A percentile compares a stretch with the other conserved stretches of the same genome.
phyloP scores from a whole-genome alignment of 306 rosid genomes.

The Adenanthera pavonina region DNA sequence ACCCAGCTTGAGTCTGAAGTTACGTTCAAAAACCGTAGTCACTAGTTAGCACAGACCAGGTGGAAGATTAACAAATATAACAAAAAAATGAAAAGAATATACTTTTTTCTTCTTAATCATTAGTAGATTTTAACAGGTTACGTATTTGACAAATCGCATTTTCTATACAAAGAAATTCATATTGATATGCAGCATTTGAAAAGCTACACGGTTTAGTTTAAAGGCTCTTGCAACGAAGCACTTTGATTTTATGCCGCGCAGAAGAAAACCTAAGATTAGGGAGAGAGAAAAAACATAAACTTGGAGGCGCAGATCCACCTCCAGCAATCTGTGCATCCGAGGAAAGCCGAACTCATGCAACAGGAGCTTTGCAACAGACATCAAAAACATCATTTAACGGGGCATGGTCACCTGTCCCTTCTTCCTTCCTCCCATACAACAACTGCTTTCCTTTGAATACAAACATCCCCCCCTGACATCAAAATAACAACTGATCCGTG shows the following conservation, averaged over 20 bases:
- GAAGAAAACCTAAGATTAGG: too few species aligned
- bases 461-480: constrained; percentile 84
- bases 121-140: background rate
- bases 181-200: background rate
- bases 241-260: background rate
- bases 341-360: constrained; percentile 2
- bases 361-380: constrained; percentile 64
- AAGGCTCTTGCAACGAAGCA: constrained; percentile 28
- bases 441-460: constrained; percentile 82
- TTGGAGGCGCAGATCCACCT: background rate
- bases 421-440: constrained; percentile 87
- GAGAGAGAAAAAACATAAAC: too few species aligned
- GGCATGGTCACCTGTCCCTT: constrained; percentile 93
- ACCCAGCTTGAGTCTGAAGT: too few species aligned
- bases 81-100: background rate
- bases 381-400: constrained; percentile 69
- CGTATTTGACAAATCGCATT: background rate
- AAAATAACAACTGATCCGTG: constrained; percentile 7
- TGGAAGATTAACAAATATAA: too few species aligned
- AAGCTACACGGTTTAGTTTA: background rate
- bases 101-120: background rate
- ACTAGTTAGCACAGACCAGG: background rate
- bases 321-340: background rate
- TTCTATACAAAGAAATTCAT: background rate
- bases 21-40: background rate